Base-by-base conservation (phyloP, 352 stramenopile genomes). In the Phytophthora syringae region DNA sequence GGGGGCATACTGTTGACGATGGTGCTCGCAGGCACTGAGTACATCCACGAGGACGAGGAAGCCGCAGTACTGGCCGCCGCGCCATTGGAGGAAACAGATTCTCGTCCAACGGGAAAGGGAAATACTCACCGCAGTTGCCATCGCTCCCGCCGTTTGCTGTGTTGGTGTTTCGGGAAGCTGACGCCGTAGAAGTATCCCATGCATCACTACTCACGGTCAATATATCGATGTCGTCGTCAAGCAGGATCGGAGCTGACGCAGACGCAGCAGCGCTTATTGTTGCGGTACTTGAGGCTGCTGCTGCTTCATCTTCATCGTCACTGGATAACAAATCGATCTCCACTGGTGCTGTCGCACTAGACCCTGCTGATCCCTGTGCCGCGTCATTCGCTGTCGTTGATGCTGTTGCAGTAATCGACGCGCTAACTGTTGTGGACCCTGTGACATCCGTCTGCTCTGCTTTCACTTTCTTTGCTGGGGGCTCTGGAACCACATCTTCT, bases 261-360 rank as follows among this genome's bases (percentile, higher is more conserved):
- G 45, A 40, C 2, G 60, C 34, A 48, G 62, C 27, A 13, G 59
- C 36, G 37, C 40, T 28, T 27, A 40, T 39, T 20, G 40, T 18
- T 12, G 51, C 11, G 16, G 62, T 22, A 10, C 52, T 43, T 11
- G 60, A 18, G 28, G 9, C 27, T 64, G 57, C 18, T 37, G 43
- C 49, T 20, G 59, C 34, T 9, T 75, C 61, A 9, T 67, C 74
- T 54, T 95, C 86, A 22, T 92, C 84, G 39, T 90, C 84, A 27
- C 80, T 91, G 7, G 79, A 84, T 16, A 91, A 55, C 21, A 95
- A 62, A 67, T 93, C 84, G 37, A 95, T 95, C 44, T 91, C 85
- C 30, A 92, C 65, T 3, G 84, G 82, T 18, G 72, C 67, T 21
- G 55, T 21, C 27, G 68, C 60, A 60, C 54, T 79, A 21, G 63